Evolutionary conservation across 2,329 filamentous ascomycete species (phyloP), one percentile per base, ranked within the genome.

Genomic region (Penicillium freii): DNA sequence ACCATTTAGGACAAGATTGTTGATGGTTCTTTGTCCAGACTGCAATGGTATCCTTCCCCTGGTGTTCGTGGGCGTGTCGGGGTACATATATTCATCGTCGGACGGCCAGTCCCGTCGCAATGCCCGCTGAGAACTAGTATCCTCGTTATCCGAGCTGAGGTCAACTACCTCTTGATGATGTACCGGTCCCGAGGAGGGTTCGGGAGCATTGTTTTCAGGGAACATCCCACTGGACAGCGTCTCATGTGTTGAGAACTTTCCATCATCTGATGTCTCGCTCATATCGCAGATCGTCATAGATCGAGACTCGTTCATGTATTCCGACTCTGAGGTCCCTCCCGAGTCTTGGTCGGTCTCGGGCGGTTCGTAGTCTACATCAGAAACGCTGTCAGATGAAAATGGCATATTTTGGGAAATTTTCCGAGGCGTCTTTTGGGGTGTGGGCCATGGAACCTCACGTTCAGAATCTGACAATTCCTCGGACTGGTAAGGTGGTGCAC

Each of bases 381-480:
- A 44, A 10, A 13, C 5, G 2, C 8, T n/a, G 9, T 47, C 31
- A 21, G 11, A 36, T 42, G 10, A 25, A 17, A 25, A 4, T 4
- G n/a, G 6, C 21, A 17, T 31, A 4, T 38, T n/a, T 27, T 17
- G 15, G 2, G 10, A 17, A 2, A 15, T 10, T 10, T 15, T 25
- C 21, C n/a, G 4, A 17, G 43, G 43, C 4, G 19, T 49, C 25
- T 33, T 31, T 40, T 21, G 52, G 5, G 45, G 52, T 15, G 43
- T 49, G 11, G 5, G 27, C 27, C 33, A 40, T 27, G 21, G 15
- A 11, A 2, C 27, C 36, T 56, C 54, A 25, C 34, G 29, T 31
- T 56, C 48, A 2, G 42, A 56, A n/a, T 56, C 42, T 0, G 42
- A 36, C 19, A 56, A 34, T 17, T 54, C 44, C n/a, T 52, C 54